phyloP scores from a whole-genome alignment of 2,329 filamentous ascomycete genomes.

The Hirsutella minnesotensis region DNA sequence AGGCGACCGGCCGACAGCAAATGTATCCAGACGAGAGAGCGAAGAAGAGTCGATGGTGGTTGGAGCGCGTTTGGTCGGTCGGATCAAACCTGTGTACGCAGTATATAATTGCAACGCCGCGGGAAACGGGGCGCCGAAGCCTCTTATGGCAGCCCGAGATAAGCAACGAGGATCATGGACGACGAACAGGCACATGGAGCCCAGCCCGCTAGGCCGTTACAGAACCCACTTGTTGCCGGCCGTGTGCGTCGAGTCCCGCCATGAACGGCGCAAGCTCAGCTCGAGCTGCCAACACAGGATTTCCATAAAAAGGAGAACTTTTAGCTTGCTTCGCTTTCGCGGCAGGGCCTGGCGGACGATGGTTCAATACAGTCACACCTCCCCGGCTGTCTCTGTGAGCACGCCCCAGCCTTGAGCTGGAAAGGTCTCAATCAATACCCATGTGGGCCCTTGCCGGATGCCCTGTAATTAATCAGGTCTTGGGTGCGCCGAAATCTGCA shows the following conservation, averaged over 20 bases:
- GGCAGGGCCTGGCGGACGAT: neutral
- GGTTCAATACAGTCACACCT: neutral
- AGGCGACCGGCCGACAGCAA: too few relatives aligned
- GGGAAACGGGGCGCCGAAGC: conserved; percentile 11
- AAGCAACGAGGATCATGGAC: neutral
- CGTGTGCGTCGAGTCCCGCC: conserved; percentile 3
- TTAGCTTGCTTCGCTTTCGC: conserved; percentile 4
- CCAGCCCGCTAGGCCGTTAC: neutral
- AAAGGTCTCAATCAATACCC: too few relatives aligned
- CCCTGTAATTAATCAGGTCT: too few relatives aligned
- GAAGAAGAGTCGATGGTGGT: neutral
- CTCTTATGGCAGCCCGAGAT: conserved; percentile 3
- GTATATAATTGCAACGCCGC: neutral
- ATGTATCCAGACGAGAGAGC: too few relatives aligned
- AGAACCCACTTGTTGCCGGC: conserved; percentile 4
- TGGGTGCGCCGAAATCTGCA: too few relatives aligned
- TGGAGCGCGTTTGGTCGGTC: neutral
- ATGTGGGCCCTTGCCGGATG: too few relatives aligned
- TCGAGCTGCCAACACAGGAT: conserved; percentile 3
- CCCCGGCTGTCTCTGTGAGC: neutral
- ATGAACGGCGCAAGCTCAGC: conserved; percentile 7
- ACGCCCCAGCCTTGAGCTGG: too few relatives aligned
- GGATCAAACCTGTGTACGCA: neutral
- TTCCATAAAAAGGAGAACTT: conserved; percentile 1
- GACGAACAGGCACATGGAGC: neutral